phyloP scores from a whole-genome alignment of 768 basidiomycete genomes.

The Mrakia frigida region DNA sequence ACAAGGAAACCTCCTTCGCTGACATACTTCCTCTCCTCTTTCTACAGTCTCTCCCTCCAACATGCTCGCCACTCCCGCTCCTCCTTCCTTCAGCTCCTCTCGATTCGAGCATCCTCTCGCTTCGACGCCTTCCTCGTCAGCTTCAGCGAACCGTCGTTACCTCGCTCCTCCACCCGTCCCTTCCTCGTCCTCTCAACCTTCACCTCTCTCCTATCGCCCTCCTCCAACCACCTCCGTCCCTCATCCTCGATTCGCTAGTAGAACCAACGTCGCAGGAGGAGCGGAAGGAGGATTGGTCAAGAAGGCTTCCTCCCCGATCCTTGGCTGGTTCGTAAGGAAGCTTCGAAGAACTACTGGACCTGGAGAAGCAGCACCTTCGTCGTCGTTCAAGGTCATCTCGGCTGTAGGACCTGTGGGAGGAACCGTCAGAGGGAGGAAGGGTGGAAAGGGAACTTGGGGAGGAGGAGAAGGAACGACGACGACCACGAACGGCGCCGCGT shows the following conservation, averaged over 20 bases:
- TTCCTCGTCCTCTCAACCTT: background rate
- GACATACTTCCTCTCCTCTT: background rate
- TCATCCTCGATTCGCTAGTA: background rate
- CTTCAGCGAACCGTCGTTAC: background rate
- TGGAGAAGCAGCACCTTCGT: background rate
- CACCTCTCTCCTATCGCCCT: background rate
- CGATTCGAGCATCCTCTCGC: background rate
- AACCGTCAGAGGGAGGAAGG: slow-evolving; percentile 6
- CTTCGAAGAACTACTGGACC: slow-evolving; percentile 14
- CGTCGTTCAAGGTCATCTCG: slow-evolving; percentile 12
- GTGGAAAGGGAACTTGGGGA: background rate
- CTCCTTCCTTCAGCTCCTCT: background rate
- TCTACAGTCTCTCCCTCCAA: too few relatives aligned
- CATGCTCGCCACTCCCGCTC: background rate
- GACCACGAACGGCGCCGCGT: background rate
- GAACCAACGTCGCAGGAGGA: background rate
- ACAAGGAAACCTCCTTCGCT: background rate
- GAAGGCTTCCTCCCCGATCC: slow-evolving; percentile 20
- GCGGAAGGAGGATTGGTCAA: slow-evolving; percentile 11
- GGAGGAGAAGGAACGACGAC: background rate
- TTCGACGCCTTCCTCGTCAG: background rate
- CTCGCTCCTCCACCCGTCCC: background rate
- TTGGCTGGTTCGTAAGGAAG: slow-evolving; percentile 31
- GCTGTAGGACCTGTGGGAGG: slow-evolving; percentile 8
- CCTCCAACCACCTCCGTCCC: background rate